phyloP scores from a whole-genome alignment of 2,329 filamentous ascomycete genomes.

The Claviceps monticola region DNA sequence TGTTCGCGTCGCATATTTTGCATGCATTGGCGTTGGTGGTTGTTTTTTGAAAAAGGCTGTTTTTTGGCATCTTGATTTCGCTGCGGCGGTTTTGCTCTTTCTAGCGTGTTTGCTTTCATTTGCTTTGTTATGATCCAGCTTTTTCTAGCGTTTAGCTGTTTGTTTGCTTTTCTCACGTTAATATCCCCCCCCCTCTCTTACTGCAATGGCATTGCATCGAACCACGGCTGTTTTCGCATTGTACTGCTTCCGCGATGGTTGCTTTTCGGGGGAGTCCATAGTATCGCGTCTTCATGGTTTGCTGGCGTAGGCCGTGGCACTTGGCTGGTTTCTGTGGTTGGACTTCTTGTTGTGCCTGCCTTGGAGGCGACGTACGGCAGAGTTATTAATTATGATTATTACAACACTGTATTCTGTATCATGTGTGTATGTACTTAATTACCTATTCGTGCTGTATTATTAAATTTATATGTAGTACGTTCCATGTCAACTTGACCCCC shows the following conservation, averaged over 20 bases:
- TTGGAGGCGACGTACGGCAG: background rate
- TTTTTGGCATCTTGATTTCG: background rate
- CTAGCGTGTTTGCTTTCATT: no score
- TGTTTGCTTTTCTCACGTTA: background rate
- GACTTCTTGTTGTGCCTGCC: slow-evolving; percentile 1
- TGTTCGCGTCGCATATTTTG: background rate
- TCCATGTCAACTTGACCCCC: no score
- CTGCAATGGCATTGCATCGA: background rate
- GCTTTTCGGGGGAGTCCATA: background rate
- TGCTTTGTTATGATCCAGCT: no score
- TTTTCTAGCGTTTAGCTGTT: no score
- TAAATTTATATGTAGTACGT: no score
- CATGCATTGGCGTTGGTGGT: slow-evolving; percentile 4
- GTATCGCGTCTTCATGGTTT: background rate
- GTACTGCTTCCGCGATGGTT: background rate
- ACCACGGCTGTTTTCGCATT: background rate
- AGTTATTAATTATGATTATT: background rate
- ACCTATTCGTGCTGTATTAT: no score
- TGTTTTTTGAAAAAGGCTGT: background rate
- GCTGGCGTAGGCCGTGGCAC: background rate
- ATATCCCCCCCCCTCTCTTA: background rate
- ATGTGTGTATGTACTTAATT: no score
- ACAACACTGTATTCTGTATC: background rate
- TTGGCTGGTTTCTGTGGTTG: background rate
- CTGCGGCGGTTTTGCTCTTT: background rate